A percentile compares a stretch with the other conserved stretches of the same genome.
These are phyloP conservation scores for Bruguiera gymnorhiza DNA, from an alignment of 345 rosid genomes.

Conservation along the genomic window DNA sequence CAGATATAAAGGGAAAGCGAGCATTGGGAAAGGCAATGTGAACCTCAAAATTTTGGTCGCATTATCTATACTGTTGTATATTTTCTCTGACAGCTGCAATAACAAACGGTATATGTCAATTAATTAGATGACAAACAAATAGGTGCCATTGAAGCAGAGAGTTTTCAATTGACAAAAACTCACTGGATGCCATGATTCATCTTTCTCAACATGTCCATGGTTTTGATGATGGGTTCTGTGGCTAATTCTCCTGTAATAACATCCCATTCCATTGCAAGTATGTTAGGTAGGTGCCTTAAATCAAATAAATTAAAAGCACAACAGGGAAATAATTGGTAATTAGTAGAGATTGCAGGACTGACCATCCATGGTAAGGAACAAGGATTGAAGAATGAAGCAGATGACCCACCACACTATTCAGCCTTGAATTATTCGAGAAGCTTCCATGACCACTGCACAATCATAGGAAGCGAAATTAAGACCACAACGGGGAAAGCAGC, in stretches of 20 bases:
- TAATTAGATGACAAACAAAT: background rate
- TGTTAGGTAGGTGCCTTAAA: background rate
- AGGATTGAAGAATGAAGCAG: constrained; percentile 84
- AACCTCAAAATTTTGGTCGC: constrained; percentile 53
- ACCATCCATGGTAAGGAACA: constrained; percentile 98
- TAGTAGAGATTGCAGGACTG: constrained; percentile 18
- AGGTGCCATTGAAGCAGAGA: background rate
- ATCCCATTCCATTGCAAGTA: background rate
- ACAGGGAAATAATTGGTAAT: background rate
- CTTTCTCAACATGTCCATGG: constrained; percentile 93
- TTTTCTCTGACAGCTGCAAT: constrained; percentile 69
- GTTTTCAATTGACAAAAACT: background rate
- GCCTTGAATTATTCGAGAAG: constrained; percentile 63
- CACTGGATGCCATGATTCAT: constrained; percentile 95
- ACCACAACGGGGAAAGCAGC: background rate
- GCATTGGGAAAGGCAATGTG: constrained; percentile 80
- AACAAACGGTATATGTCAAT: background rate
- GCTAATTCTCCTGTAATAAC: constrained; percentile 72
- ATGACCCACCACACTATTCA: constrained; percentile 81
- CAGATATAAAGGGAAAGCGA: constrained; percentile 93
- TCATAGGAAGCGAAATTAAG: constrained; percentile 7
- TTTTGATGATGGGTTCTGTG: constrained; percentile 96
- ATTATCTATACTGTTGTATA: constrained; percentile 52
- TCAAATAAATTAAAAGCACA: background rate
- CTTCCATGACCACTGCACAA: constrained; percentile 86